Conservation (phyloP, 805 yeast species). For the Brettanomyces naardenensis region DNA sequence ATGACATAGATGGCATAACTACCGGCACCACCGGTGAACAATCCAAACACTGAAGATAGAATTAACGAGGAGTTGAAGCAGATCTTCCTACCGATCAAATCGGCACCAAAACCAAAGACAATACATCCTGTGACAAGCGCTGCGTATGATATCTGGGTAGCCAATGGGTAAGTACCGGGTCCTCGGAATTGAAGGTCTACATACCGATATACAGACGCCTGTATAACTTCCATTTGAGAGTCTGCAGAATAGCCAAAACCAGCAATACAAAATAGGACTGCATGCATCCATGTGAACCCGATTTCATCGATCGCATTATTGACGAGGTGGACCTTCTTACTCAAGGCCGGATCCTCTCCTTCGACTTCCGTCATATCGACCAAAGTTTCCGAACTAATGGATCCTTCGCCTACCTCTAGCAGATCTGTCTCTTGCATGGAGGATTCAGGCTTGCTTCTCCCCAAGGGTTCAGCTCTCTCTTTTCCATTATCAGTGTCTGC, state of each 20-base stretch:
- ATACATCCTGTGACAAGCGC: slow-evolving; percentile 47
- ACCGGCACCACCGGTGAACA: slow-evolving; percentile 45
- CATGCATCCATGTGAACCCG: slow-evolving; percentile 52
- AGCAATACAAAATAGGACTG: slow-evolving; percentile 39
- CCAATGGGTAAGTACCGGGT: slow-evolving; percentile 30
- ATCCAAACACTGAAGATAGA: slow-evolving; percentile 40
- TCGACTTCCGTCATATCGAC: slow-evolving; percentile 17
- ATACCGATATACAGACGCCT: slow-evolving; percentile 36
- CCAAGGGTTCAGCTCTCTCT: neutral
- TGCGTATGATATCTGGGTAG: slow-evolving; percentile 39
- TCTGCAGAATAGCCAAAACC: slow-evolving; percentile 54
- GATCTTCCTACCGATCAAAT: slow-evolving; percentile 43
- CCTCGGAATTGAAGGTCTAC: slow-evolving; percentile 40
- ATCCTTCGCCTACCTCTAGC: neutral
- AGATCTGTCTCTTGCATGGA: neutral
- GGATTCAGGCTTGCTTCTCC: no score
- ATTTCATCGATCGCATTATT: slow-evolving; percentile 55
- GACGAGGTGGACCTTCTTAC: slow-evolving; percentile 35
- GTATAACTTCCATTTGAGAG: slow-evolving; percentile 41
- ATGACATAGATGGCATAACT: slow-evolving; percentile 42
- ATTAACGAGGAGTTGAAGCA: slow-evolving; percentile 45
- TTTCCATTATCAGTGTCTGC: no score
- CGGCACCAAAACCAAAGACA: slow-evolving; percentile 51
- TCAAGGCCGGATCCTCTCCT: slow-evolving; percentile 28
- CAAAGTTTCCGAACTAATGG: neutral